These are phyloP conservation scores for Psilocybe tampanensis DNA, from an alignment of 768 basidiomycete genomes.

Conservation along the genomic window DNA sequence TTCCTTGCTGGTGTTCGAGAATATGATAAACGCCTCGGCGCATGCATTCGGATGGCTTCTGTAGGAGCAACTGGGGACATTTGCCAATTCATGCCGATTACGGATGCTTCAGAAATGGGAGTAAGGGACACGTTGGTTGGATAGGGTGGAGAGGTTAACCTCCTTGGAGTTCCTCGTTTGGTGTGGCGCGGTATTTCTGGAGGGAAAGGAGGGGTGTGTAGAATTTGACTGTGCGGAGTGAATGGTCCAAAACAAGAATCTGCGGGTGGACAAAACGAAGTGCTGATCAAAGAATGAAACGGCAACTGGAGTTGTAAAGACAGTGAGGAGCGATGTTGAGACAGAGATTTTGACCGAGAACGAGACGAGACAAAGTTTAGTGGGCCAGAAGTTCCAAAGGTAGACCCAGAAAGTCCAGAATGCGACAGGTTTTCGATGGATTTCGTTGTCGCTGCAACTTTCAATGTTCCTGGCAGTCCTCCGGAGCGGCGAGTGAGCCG, in stretches of 20 bases:
- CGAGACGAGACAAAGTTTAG: background rate
- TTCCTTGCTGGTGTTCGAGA: background rate
- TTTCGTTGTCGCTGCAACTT: background rate
- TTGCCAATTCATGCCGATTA: conserved; percentile 1
- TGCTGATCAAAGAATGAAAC: too few species aligned
- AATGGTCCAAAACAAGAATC: conserved; percentile 4
- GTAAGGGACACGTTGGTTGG: background rate
- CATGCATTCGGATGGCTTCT: conserved; percentile 6
- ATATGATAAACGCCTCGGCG: conserved; percentile 16
- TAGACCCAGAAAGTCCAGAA: background rate
- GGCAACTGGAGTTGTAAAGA: background rate
- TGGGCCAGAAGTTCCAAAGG: background rate
- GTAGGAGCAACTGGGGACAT: conserved; percentile 11
- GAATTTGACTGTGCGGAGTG: conserved; percentile 13
- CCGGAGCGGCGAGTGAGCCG: background rate
- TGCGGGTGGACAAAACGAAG: background rate
- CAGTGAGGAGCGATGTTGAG: background rate
- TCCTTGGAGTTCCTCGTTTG: background rate
- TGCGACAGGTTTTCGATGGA: background rate
- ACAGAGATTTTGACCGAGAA: background rate
- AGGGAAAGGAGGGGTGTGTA: conserved; percentile 11
- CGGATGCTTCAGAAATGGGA: background rate
- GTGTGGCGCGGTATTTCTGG: conserved; percentile 1
- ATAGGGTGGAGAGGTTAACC: background rate
- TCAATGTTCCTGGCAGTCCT: too few species aligned